A percentile compares a stretch with the other conserved stretches of the same genome.
phyloP scores from a whole-genome alignment of 805 yeast genomes.

The Starmera caribaea region DNA sequence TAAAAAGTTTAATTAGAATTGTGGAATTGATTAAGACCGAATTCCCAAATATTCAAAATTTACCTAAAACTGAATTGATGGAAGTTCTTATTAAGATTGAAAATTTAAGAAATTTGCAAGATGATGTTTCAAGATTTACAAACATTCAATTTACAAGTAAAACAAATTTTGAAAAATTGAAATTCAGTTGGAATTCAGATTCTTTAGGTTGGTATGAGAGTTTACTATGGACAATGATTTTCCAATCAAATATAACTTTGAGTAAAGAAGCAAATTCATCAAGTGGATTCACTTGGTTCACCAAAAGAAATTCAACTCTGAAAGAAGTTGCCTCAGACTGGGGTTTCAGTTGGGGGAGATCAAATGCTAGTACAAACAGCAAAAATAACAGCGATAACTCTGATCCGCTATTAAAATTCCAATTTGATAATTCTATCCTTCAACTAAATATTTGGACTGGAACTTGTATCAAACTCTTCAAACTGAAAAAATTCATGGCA shows the following conservation, averaged over 20 bases:
- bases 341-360: conserved; percentile 22
- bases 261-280: conserved; percentile 5
- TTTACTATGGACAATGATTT: conserved; percentile 52
- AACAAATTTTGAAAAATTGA: conserved; percentile 35
- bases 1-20: conserved; percentile 29
- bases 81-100: conserved; percentile 32
- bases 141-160: conserved; percentile 34
- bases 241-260: conserved; percentile 19
- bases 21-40: conserved; percentile 19
- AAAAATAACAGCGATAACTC: conserved; percentile 4
- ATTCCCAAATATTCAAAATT: conserved; percentile 19
- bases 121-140: conserved; percentile 14
- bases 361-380: conserved; percentile 1
- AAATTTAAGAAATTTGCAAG: conserved; percentile 21
- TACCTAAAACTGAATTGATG: conserved; percentile 17
- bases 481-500: conserved; percentile 27
- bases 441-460: conserved; percentile 42
- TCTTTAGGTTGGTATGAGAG: conserved; percentile 74
- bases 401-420: conserved; percentile 8
- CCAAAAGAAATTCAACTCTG: conserved; percentile 13
- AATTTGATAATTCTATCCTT: conserved; percentile 20
- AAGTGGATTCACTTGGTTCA: conserved; percentile 11
- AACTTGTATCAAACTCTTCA: conserved; percentile 41
- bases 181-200: conserved; percentile 50
- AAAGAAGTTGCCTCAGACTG: conserved; percentile 28